Conservation (phyloP, 2,329 filamentous ascomycete genomes). For the Xylaria multiplex region DNA sequence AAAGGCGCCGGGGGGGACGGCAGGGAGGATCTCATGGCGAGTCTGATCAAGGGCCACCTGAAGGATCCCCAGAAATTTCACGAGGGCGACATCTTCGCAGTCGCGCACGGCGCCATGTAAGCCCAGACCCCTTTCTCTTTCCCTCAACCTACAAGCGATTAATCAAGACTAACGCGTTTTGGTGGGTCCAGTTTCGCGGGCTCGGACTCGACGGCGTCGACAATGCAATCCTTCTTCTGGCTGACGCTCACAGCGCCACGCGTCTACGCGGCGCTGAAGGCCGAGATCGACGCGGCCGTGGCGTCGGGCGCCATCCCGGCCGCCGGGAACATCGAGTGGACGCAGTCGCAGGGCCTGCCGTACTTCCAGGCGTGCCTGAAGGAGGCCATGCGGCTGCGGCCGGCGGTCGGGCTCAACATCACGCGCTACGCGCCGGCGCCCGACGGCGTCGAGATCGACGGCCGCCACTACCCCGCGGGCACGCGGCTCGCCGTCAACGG, state of each 20-base stretch:
- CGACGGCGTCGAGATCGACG: slow-evolving; percentile 62
- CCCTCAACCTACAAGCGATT: neutral
- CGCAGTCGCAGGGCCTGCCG: slow-evolving; percentile 58
- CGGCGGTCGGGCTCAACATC: slow-evolving; percentile 66
- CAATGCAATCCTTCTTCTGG: slow-evolving; percentile 67
- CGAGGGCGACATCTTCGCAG: slow-evolving; percentile 65
- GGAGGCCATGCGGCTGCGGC: slow-evolving; percentile 65
- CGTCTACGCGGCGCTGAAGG: slow-evolving; percentile 53
- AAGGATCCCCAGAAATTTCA: slow-evolving; percentile 59
- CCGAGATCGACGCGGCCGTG: slow-evolving; percentile 58
- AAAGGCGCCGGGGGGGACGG: slow-evolving; percentile 54
- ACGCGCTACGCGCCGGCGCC: slow-evolving; percentile 59
- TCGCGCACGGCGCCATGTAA: slow-evolving; percentile 66
- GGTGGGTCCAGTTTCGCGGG: slow-evolving; percentile 60
- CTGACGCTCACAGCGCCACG: slow-evolving; percentile 57
- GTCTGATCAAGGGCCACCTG: slow-evolving; percentile 62
- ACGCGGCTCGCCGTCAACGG: slow-evolving; percentile 64
- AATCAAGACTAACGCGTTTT: neutral
- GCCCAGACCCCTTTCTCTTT: slow-evolving; percentile 36
- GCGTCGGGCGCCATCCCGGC: slow-evolving; percentile 49
- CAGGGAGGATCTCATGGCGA: slow-evolving; percentile 61
- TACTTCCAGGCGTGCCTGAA: slow-evolving; percentile 68
- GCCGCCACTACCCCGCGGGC: slow-evolving; percentile 61
- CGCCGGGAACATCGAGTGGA: slow-evolving; percentile 59
- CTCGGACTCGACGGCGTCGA: slow-evolving; percentile 69